phyloP scores from a whole-genome alignment of 768 basidiomycete genomes.

The Dioszegia aurantiaca region DNA sequence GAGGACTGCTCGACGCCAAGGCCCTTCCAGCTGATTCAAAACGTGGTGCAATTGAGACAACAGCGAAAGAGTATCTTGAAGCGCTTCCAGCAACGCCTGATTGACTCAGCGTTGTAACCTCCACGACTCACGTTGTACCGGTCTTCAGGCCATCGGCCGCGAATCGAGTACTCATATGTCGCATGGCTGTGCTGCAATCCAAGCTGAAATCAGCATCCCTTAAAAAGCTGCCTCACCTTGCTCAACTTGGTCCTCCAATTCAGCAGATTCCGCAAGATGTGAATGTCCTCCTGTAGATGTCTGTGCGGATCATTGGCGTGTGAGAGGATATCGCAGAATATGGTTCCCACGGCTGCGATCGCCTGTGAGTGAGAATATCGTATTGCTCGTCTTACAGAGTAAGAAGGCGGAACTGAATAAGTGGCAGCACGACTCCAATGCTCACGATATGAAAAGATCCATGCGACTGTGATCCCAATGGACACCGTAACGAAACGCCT shows the following conservation, averaged over 20 bases:
- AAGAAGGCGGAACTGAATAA: constrained; percentile 64
- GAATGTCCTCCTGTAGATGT: constrained; percentile 57
- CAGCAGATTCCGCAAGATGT: constrained; percentile 65
- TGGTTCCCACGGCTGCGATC: constrained; percentile 63
- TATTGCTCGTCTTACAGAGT: constrained; percentile 72
- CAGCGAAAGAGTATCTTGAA: constrained; percentile 66
- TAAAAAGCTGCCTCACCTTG: constrained; percentile 58
- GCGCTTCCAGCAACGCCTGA: constrained; percentile 30
- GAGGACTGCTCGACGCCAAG: constrained; percentile 75
- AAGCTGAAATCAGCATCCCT: constrained; percentile 18
- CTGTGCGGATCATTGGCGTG: constrained; percentile 61
- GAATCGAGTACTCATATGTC: constrained; percentile 64
- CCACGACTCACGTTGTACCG: constrained; percentile 65
- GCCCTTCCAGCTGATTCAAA: constrained; percentile 67
- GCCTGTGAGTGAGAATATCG: constrained; percentile 68
- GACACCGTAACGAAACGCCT: constrained; percentile 56
- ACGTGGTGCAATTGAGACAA: constrained; percentile 73
- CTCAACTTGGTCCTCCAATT: constrained; percentile 73
- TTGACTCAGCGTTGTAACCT: constrained; percentile 9
- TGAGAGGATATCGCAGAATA: constrained; percentile 74
- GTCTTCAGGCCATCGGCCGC: constrained; percentile 74
- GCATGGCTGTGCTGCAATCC: constrained; percentile 21
- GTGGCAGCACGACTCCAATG: not conserved
- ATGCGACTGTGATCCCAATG: constrained; percentile 71
- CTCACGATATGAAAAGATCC: constrained; percentile 53